A percentile compares a stretch with the other conserved stretches of the same genome.
These are phyloP conservation scores for Epichloe gansuensis DNA, from an alignment of 2,329 filamentous ascomycete genomes.

Conservation along the genomic window DNA sequence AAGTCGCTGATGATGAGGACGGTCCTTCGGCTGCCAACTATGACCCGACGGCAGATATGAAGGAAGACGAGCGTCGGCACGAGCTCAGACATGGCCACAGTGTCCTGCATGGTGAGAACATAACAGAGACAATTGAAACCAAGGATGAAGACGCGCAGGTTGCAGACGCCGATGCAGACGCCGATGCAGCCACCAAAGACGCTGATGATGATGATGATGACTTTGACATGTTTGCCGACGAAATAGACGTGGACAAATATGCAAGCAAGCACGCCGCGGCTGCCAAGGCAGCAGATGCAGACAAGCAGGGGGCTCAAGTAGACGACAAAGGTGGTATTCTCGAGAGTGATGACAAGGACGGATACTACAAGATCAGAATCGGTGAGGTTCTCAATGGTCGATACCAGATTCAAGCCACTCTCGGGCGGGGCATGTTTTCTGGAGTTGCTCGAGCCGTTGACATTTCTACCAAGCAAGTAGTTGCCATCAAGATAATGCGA, in stretches of 20 bases:
- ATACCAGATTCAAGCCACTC: conserved; percentile 75
- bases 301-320: conserved; percentile 38
- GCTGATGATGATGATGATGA: conserved; percentile 59
- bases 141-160: neutral
- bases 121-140: conserved; percentile 4
- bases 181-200: conserved; percentile 31
- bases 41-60: conserved; percentile 78
- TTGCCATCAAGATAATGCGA: conserved; percentile 95
- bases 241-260: conserved; percentile 56
- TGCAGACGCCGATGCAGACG: conserved; percentile 6
- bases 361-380: conserved; percentile 89
- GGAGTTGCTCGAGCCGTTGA: conserved; percentile 85
- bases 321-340: conserved; percentile 65
- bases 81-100: conserved; percentile 48
- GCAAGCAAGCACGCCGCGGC: conserved; percentile 36
- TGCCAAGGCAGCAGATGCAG: conserved; percentile 24
- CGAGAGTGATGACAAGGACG: conserved; percentile 87
- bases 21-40: conserved; percentile 89
- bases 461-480: conserved; percentile 57
- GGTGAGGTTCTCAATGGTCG: conserved; percentile 81
- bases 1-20: conserved; percentile 37
- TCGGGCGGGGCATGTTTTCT: conserved; percentile 94
- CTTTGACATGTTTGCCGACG: conserved; percentile 83
- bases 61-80: conserved; percentile 64
- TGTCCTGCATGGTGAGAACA: conserved; percentile 32